Percentiles rank a stretch among this genome's conserved stretches.
phyloP scores from a whole-genome alignment of 2,329 filamentous ascomycete species.

The Diaporthe longicolla region DNA sequence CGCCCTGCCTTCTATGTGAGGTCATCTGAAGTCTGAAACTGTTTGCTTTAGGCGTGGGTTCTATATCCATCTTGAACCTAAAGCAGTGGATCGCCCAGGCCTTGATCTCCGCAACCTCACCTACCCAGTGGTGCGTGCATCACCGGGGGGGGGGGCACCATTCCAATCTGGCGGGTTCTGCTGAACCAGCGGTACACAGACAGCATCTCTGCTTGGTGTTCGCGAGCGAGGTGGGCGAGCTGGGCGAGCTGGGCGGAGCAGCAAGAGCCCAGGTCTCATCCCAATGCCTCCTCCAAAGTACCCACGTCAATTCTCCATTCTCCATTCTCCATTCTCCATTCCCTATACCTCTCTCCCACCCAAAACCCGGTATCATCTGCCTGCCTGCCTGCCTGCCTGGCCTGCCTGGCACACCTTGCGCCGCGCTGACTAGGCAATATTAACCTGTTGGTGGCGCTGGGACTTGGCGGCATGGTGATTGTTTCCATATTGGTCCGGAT shows the following conservation, averaged over 20 bases:
- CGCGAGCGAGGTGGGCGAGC: not conserved
- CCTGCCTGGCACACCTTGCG: not conserved
- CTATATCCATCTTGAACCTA: constrained; percentile 32
- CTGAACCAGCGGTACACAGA: not conserved
- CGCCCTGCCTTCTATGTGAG: constrained; percentile 1
- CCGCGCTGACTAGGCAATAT: not conserved
- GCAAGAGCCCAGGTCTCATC: not conserved
- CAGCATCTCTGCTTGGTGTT: too few species aligned
- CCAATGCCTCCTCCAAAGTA: constrained; percentile 13
- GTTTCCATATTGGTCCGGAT: constrained; percentile 14
- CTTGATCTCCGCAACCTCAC: constrained; percentile 23
- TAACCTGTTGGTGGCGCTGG: constrained; percentile 16
- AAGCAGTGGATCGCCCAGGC: constrained; percentile 23
- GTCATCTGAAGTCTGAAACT: constrained; percentile 30
- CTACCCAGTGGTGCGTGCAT: not conserved
- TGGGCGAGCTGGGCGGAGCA: not conserved
- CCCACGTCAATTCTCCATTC: constrained; percentile 6
- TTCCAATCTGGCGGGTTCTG: constrained; percentile 24
- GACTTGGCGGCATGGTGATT: constrained; percentile 19
- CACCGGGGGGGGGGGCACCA: constrained; percentile 17
- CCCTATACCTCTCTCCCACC: too few species aligned
- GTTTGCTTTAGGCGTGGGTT: constrained; percentile 21
- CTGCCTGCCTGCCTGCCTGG: too few species aligned
- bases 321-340: too few species aligned
- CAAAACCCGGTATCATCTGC: not conserved